These are phyloP conservation scores for Volvox africanus DNA, from an alignment of 139 green algal species.

Conservation along the genomic window DNA sequence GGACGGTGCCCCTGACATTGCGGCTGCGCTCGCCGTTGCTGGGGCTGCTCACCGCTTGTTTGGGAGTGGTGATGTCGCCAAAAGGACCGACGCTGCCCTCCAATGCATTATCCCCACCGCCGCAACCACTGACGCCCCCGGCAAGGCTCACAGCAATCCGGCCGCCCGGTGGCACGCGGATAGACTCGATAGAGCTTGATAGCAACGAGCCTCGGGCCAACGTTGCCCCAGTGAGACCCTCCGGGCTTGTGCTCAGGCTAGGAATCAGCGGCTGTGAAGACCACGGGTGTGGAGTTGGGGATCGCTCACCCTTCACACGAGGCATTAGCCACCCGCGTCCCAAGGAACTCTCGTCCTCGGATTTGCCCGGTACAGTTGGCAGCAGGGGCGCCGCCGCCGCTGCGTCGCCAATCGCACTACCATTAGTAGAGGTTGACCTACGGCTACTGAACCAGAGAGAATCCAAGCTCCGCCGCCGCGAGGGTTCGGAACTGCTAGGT, in stretches of 20 bases:
- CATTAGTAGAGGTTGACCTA: neutral
- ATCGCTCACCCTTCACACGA: neutral
- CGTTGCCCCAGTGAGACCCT: neutral
- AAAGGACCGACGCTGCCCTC: too few species aligned
- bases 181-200: slow-evolving; percentile 28
- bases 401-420: neutral
- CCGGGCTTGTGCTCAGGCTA: slow-evolving; percentile 25
- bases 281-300: neutral
- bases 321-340: neutral
- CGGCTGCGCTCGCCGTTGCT: too few species aligned
- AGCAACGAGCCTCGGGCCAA: neutral
- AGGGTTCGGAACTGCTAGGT: slow-evolving; percentile 4
- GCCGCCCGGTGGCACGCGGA: slow-evolving; percentile 7
- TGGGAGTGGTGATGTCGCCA: too few species aligned
- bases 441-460: neutral
- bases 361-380: neutral
- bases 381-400: neutral
- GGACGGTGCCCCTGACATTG: too few species aligned
- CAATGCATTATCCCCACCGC: too few species aligned
- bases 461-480: neutral
- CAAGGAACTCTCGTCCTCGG: neutral
- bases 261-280: neutral
- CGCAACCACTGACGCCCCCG: too few species aligned
- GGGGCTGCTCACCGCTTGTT: too few species aligned
- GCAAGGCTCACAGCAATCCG: neutral